Evolutionary conservation across 1,284 basidiomycete species (phyloP).

Genomic region (Chalciporus piperatoides): DNA sequence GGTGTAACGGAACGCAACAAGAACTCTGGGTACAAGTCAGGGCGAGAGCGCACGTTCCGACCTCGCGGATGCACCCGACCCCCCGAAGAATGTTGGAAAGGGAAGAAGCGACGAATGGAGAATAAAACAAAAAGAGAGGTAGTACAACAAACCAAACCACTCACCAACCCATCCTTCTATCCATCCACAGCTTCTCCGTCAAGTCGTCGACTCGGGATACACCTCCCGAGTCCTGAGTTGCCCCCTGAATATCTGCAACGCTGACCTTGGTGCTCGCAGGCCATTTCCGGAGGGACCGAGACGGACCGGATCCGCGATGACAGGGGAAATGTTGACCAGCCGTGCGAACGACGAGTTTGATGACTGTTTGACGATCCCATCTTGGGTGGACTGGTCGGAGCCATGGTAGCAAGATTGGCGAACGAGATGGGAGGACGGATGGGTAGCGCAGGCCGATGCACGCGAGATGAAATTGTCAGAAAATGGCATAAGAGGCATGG

Average conservation of each 20-base stretch:
- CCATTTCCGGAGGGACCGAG: conserved; percentile 36
- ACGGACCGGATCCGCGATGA: not conserved
- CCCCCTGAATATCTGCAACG: conserved; percentile 47
- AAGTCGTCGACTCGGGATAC: conserved; percentile 64
- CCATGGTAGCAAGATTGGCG: not conserved
- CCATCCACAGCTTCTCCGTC: conserved; percentile 53
- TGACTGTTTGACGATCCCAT: conserved; percentile 60
- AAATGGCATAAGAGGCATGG: not conserved
- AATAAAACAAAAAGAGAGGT: not conserved
- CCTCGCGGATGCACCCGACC: too few relatives aligned
- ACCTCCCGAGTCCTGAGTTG: conserved; percentile 51
- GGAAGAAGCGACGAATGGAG: not conserved
- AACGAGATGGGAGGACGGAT: too few relatives aligned
- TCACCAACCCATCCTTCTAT: conserved; percentile 83
- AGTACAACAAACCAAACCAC: conserved; percentile 14
- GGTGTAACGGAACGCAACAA: not conserved
- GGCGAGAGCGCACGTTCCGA: not conserved
- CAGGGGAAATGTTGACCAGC: conserved; percentile 52
- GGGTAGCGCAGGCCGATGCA: not conserved
- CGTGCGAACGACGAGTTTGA: conserved; percentile 55
- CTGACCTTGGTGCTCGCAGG: conserved; percentile 59
- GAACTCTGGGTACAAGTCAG: not conserved
- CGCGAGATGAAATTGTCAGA: not conserved
- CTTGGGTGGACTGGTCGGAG: conserved; percentile 59
- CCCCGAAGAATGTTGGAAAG: not conserved